These are phyloP conservation scores for Leptographium radiaticola DNA, from an alignment of 2,329 filamentous ascomycete species.

Conservation along the genomic window DNA sequence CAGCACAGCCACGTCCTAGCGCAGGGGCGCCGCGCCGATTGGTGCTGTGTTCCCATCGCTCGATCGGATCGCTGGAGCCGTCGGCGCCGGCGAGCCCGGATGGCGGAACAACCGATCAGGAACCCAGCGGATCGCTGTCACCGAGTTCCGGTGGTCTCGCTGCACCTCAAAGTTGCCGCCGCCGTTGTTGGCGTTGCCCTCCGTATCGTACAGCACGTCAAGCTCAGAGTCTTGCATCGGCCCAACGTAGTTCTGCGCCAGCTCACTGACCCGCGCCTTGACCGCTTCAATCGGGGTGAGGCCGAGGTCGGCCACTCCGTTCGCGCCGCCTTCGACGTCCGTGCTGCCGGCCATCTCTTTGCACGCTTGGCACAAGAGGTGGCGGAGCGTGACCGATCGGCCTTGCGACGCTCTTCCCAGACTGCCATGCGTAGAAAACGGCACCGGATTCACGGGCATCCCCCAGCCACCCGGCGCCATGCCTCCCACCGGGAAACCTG, in stretches of 20 bases:
- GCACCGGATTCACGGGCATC: slow-evolving; percentile 6
- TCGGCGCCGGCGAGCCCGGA: slow-evolving; percentile 16
- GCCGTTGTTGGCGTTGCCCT: slow-evolving; percentile 75
- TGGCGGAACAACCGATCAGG: slow-evolving; percentile 26
- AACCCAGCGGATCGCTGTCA: slow-evolving; percentile 38
- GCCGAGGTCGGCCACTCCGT: slow-evolving; percentile 32
- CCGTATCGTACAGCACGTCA: slow-evolving; percentile 76
- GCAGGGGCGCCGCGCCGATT: background rate
- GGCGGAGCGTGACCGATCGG: slow-evolving; percentile 55
- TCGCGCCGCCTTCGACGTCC: slow-evolving; percentile 24
- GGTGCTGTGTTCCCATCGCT: background rate
- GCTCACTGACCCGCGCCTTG: slow-evolving; percentile 49
- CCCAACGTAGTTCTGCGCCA: slow-evolving; percentile 13
- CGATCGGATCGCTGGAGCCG: slow-evolving; percentile 44
- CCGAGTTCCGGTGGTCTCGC: slow-evolving; percentile 30
- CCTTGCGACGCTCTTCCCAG: slow-evolving; percentile 40
- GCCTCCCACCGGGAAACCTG: slow-evolving; percentile 2
- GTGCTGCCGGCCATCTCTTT: slow-evolving; percentile 35
- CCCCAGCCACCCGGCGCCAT: slow-evolving; percentile 4
- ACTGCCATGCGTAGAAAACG: slow-evolving; percentile 19
- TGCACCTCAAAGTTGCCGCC: slow-evolving; percentile 74
- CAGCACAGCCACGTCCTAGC: background rate
- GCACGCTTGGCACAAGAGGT: slow-evolving; percentile 68
- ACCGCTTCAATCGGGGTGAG: slow-evolving; percentile 59
- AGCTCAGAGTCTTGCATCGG: slow-evolving; percentile 53